phyloP scores from a whole-genome alignment of 2,329 filamentous ascomycete species.

The Alternaria panax region DNA sequence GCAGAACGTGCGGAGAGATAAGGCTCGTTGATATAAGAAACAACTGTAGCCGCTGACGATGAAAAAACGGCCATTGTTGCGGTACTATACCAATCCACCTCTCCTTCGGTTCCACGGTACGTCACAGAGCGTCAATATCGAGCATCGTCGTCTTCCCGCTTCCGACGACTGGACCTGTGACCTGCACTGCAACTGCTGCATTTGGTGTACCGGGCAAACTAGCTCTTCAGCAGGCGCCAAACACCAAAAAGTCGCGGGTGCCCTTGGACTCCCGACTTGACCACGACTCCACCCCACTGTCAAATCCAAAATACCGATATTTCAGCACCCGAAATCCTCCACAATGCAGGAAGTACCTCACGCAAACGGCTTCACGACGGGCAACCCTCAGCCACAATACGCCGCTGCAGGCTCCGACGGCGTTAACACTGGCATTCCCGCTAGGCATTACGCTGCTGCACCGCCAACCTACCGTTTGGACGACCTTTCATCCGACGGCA shows the following conservation, averaged over 20 bases:
- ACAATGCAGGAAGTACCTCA: conserved; percentile 33
- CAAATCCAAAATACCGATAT: background rate
- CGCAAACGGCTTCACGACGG: conserved; percentile 9
- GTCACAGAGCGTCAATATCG: conserved; percentile 9
- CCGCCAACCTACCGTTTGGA: conserved; percentile 35
- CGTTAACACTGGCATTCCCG: conserved; percentile 1
- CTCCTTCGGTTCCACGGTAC: conserved; percentile 10
- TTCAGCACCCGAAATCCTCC: background rate
- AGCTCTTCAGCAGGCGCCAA: conserved; percentile 19
- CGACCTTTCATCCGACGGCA: conserved; percentile 35
- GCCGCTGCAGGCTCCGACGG: background rate
- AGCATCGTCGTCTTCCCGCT: background rate
- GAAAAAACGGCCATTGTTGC: background rate
- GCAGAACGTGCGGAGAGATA: conserved; percentile 25
- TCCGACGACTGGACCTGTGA: conserved; percentile 21
- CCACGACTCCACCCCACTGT: background rate
- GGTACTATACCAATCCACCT: conserved; percentile 2
- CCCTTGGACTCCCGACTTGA: conserved; percentile 11
- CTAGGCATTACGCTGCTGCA: conserved; percentile 14
- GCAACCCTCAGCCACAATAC: conserved; percentile 6
- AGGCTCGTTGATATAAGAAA: conserved; percentile 21
- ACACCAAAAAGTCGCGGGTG: conserved; percentile 22
- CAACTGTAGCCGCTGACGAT: conserved; percentile 1
- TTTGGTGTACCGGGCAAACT: conserved; percentile 16
- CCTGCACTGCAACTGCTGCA: conserved; percentile 32